Evolutionary conservation across 129 eudicot genomes (phyloP).

Genomic region (Daucus carota): DNA sequence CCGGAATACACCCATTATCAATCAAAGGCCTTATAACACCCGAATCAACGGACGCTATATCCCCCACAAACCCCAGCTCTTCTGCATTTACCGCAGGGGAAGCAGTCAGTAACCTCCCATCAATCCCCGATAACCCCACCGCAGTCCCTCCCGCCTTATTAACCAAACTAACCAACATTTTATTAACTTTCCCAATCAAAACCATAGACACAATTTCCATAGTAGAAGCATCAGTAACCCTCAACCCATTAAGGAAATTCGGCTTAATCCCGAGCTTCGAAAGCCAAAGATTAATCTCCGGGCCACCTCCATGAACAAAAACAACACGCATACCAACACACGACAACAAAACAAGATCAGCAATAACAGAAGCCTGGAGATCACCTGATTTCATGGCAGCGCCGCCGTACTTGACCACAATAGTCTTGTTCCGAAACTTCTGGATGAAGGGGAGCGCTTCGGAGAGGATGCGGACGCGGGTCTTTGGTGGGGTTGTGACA

Average conservation of each 20-base stretch:
- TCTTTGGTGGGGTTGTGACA: constrained; percentile 40
- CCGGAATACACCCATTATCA: constrained; percentile 58
- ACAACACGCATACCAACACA: constrained; percentile 83
- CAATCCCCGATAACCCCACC: constrained; percentile 74
- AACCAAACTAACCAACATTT: constrained; percentile 58
- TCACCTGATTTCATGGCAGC: constrained; percentile 91
- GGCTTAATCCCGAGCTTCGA: constrained; percentile 47
- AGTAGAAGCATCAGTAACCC: constrained; percentile 76
- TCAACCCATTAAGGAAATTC: constrained; percentile 61
- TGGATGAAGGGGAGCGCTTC: constrained; percentile 95
- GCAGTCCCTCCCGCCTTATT: constrained; percentile 88
- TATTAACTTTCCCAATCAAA: constrained; percentile 81
- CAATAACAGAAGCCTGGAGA: constrained; percentile 68
- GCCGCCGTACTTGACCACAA: constrained; percentile 84
- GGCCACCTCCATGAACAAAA: constrained; percentile 95
- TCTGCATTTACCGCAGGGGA: constrained; percentile 58
- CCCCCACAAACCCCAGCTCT: constrained; percentile 88
- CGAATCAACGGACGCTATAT: constrained; percentile 63
- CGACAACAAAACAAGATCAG: constrained; percentile 77
- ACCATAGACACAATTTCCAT: constrained; percentile 98
- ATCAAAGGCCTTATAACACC: constrained; percentile 55
- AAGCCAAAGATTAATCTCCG: constrained; percentile 88
- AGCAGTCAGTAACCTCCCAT: constrained; percentile 71
- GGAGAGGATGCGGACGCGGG: constrained; percentile 66
- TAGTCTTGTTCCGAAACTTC: constrained; percentile 73